phyloP scores from a whole-genome alignment of 2,329 filamentous ascomycete species.

The Trichoderma arundinaceum region DNA sequence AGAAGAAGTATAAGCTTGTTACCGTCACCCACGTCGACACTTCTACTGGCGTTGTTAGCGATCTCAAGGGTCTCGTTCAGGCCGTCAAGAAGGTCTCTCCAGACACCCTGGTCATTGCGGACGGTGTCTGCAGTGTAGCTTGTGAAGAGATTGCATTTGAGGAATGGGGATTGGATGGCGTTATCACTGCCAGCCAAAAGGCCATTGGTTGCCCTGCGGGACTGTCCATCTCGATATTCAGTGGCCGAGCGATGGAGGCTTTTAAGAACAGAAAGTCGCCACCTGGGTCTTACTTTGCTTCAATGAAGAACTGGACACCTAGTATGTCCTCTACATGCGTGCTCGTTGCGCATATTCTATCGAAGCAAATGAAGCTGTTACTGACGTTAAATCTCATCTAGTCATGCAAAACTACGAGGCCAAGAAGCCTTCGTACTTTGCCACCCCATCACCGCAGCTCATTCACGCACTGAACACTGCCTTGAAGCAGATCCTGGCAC shows the following conservation, averaged over 20 bases:
- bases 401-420: conserved; percentile 99
- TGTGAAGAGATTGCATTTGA: conserved; percentile 97
- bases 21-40: conserved; percentile 98
- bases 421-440: conserved; percentile 97
- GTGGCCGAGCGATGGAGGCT: conserved; percentile 80
- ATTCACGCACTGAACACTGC: conserved; percentile 91
- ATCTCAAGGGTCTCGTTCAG: conserved; percentile 82
- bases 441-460: conserved; percentile 92
- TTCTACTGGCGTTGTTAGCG: conserved; percentile 92
- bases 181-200: conserved; percentile 95
- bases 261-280: conserved; percentile 82
- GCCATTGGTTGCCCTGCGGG: conserved; percentile 95
- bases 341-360: neutral
- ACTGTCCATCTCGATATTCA: conserved; percentile 92
- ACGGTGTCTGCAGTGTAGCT: conserved; percentile 96
- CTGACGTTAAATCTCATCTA: conserved; percentile 60
- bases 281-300: conserved; percentile 89
- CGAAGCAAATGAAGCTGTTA: too few species aligned
- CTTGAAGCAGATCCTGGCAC: conserved; percentile 82
- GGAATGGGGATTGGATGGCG: conserved; percentile 89
- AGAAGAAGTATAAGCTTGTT: conserved; percentile 92
- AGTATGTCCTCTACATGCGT: conserved; percentile 57
- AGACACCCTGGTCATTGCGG: conserved; percentile 88
- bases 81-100: conserved; percentile 86
- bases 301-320: conserved; percentile 95